A percentile compares a stretch with the other conserved stretches of the same genome.
These are phyloP conservation scores for Piper betle DNA, from an alignment of 164 flowering plant species.

Conservation along the genomic window DNA sequence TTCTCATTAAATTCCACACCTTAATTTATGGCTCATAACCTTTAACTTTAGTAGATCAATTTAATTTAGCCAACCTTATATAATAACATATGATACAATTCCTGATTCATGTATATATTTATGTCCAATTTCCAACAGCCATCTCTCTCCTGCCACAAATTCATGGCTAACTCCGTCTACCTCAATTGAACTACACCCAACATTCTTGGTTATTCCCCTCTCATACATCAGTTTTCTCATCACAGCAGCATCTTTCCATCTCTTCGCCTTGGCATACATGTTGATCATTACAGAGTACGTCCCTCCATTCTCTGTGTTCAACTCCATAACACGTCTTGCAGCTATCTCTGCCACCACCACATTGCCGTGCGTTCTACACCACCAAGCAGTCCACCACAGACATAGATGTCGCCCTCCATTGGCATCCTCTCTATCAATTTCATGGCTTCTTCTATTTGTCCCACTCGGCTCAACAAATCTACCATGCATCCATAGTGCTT, in stretches of 20 bases:
- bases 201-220: constrained; percentile 31
- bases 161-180: constrained; percentile 32
- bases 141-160: constrained; percentile 41
- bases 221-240: constrained; percentile 33
- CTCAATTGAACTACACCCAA: constrained; percentile 47
- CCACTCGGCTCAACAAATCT: constrained; percentile 71
- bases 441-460: constrained; percentile 45
- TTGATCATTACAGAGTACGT: constrained; percentile 54
- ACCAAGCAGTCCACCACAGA: constrained; percentile 78
- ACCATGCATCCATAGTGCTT: constrained; percentile 86
- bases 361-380: constrained; percentile 69
- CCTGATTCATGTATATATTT: too few relatives aligned
- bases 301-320: constrained; percentile 66
- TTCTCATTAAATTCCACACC: too few relatives aligned
- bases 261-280: constrained; percentile 41
- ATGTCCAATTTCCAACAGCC: constrained; percentile 30
- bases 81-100: too few relatives aligned
- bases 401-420: constrained; percentile 46
- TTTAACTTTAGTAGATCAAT: too few relatives aligned
- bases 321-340: constrained; percentile 40
- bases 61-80: too few relatives aligned
- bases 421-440: constrained; percentile 60
- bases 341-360: constrained; percentile 59
- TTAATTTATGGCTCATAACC: too few relatives aligned
- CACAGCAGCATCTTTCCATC: constrained; percentile 58